These are phyloP conservation scores for Trichoderma semiorbis DNA, from an alignment of 2,329 filamentous ascomycete species.

Conservation along the genomic window DNA sequence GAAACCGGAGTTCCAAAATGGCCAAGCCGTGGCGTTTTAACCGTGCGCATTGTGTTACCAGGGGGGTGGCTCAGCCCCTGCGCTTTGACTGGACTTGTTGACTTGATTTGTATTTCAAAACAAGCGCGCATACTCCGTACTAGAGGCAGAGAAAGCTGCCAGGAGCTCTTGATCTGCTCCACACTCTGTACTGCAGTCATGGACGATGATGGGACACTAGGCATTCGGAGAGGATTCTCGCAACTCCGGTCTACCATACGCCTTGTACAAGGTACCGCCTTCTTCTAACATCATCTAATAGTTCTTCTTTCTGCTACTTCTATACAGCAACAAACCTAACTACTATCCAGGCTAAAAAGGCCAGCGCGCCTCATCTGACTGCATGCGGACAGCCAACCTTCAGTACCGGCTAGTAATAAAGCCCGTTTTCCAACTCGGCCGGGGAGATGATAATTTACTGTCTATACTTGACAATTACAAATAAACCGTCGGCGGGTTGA, in stretches of 20 bases:
- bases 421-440: not conserved
- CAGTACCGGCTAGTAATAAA: not conserved
- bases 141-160: not conserved
- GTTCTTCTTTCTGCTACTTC: not conserved
- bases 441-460: not conserved
- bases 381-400: not conserved
- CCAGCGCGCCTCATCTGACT: not conserved
- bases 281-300: not conserved
- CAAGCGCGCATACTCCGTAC: not conserved
- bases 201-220: not conserved
- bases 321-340: not conserved
- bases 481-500: not conserved
- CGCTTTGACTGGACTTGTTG: not conserved
- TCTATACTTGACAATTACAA: not conserved
- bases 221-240: too few relatives aligned
- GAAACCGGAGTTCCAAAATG: not conserved
- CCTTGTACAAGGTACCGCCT: not conserved
- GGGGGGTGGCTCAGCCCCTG: not conserved
- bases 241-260: not conserved
- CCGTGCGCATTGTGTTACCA: not conserved
- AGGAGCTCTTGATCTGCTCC: not conserved
- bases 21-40: not conserved
- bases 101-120: not conserved
- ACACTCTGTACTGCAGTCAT: not conserved
- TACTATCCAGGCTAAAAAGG: not conserved